phyloP scores from a whole-genome alignment of 306 rosid genomes.

The Cicer pinnatifidum region DNA sequence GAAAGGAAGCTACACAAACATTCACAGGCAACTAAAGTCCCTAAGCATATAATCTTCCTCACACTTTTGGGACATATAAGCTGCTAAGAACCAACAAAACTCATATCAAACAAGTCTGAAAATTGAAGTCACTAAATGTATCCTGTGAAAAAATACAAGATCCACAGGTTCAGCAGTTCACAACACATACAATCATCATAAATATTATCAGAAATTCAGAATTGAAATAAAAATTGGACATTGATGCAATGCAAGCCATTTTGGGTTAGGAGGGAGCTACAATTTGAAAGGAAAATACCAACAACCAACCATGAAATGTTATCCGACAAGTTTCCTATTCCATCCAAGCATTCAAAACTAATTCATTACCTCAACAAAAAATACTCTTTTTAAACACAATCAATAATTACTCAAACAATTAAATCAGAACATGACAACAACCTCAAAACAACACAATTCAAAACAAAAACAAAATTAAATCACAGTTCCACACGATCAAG shows the following conservation, averaged over 20 bases:
- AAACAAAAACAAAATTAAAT: not conserved
- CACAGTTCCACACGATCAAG: constrained; percentile 22
- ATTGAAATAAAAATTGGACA: constrained; percentile 18
- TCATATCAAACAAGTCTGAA: constrained; percentile 25
- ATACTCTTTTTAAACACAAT: not conserved
- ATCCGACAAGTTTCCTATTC: not conserved
- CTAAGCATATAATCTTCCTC: constrained; percentile 6
- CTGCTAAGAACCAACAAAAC: constrained; percentile 31
- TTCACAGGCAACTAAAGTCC: constrained; percentile 30
- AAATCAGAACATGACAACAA: constrained; percentile 41
- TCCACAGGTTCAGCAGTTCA: constrained; percentile 17
- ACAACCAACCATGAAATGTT: constrained; percentile 11
- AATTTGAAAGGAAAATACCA: constrained; percentile 9
- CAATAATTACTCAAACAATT: constrained; percentile 11
- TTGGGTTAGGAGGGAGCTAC: not conserved
- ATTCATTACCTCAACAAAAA: constrained; percentile 34
- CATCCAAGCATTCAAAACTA: constrained; percentile 34
- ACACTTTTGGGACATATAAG: constrained; percentile 3
- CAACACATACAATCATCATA: constrained; percentile 20
- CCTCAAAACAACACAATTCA: constrained; percentile 22
- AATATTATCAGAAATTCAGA: constrained; percentile 30
- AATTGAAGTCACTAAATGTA: constrained; percentile 17
- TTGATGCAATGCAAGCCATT: constrained; percentile 31
- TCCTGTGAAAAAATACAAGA: constrained; percentile 11
- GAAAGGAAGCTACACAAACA: constrained; percentile 24